Evolutionary conservation across 2,329 filamentous ascomycete genomes (phyloP).

Genomic region (Phialophora chinensis): DNA sequence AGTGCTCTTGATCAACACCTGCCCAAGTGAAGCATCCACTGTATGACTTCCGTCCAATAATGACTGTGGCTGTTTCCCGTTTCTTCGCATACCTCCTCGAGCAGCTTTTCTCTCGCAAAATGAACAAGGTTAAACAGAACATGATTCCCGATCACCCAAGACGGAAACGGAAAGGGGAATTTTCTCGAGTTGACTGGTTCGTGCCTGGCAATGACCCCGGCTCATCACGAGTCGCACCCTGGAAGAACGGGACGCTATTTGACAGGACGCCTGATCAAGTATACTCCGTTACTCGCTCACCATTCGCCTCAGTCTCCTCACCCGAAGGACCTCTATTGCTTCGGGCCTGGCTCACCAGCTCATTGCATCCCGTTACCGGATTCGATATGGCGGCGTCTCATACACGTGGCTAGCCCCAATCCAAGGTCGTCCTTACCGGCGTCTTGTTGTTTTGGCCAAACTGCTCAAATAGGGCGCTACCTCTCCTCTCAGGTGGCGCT

Average conservation of each 20-base stretch:
- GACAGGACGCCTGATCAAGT: slow-evolving; percentile 24
- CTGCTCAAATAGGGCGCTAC: background rate
- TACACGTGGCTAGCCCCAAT: slow-evolving; percentile 25
- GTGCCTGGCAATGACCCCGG: background rate
- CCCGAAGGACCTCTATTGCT: no score
- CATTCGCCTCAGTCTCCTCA: background rate
- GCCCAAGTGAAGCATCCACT: background rate
- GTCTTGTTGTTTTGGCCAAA: background rate
- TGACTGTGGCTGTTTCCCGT: background rate
- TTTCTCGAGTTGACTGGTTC: background rate
- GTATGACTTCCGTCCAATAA: background rate
- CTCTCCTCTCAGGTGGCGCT: background rate
- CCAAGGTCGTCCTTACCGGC: background rate
- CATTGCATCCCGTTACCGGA: background rate
- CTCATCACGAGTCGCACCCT: background rate
- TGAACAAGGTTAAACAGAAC: background rate
- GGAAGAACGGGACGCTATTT: background rate
- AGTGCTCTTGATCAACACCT: background rate
- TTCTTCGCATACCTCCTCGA: background rate
- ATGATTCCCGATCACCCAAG: background rate
- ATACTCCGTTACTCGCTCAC: background rate
- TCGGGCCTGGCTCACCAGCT: background rate
- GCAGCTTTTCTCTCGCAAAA: background rate
- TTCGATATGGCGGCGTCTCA: background rate
- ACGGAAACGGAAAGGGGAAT: background rate